phyloP scores from a whole-genome alignment of 208 protist genomes.

The Trypanosoma avium region DNA sequence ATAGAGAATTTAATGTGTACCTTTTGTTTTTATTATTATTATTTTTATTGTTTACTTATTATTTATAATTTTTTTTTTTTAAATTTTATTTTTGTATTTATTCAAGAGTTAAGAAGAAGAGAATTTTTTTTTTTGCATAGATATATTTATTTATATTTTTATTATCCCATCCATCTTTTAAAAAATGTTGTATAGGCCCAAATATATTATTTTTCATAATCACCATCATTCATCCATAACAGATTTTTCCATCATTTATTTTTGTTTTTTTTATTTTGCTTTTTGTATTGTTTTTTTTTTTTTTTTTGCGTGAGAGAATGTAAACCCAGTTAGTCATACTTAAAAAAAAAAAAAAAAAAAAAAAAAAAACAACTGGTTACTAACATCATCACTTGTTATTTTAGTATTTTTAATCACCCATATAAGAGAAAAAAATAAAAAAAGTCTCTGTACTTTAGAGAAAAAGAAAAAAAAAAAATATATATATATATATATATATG shows the following conservation, averaged over 20 bases:
- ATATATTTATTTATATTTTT: constrained; percentile 28
- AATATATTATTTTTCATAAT: constrained; percentile 2
- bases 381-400: no score
- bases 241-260: constrained; percentile 9
- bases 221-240: constrained; percentile 6
- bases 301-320: no score
- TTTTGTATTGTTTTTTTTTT: constrained; percentile 10
- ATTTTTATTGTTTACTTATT: constrained; percentile 15
- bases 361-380: no score
- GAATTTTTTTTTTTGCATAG: constrained; percentile 8
- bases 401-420: no score
- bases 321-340: no score
- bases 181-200: no score
- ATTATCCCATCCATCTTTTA: constrained; percentile 1
- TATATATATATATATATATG: no score
- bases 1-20: no score
- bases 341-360: no score
- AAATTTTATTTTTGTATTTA: constrained; percentile 14
- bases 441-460: no score
- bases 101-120: background rate
- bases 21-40: background rate
- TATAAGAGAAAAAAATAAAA: no score
- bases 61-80: constrained; percentile 3
- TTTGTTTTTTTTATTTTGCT: constrained; percentile 29
- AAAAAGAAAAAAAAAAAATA: no score